Evolutionary conservation across 2,329 filamentous ascomycete genomes (phyloP), one percentile per base, ranked within the genome.

Genomic region (Arthrobotrys megalospora): DNA sequence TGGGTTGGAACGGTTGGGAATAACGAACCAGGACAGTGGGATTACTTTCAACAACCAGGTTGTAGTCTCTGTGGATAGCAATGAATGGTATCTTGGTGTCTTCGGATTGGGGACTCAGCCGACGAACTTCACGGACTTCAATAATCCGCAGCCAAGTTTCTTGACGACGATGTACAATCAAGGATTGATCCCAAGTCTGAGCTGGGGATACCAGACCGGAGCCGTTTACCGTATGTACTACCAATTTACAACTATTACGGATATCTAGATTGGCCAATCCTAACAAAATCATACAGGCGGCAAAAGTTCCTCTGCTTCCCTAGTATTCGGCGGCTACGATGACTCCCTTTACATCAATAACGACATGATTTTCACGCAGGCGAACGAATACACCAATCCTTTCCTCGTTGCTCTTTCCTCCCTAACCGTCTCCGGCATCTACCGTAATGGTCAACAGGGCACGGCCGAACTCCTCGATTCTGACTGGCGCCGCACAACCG

Each of bases 291-390:
- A 1, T 21, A 72, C 12, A 79, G 76, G 69, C 1, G 62, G 62
- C 16, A 79, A 79, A 48, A 36, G 24, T 0, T 19, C 48, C 1
- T 58, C 67, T 0, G 68, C 68, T 8, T 69, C 64, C 8, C 1
- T 79, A 2, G 28, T 73, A 11, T 79, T 79, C 28, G 76, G 76
- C 36, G 76, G 76, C 36, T 79, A 73, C 36, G 76, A 79, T 19
- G 52, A 58, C 11, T 73, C 68, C 1, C 32, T 38, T 55, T 79
- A 72, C 21, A 45, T 69, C 8, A 53, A 72, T 41, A 79, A 79
- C 63, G 32, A 68, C n/a, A 19, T 72, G 5, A 48, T 69, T 14
- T 77, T 77, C 52, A 79, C 68, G 2, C 69, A 72, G 58, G 38
- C 68, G 5, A 72, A 63, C 28, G 52, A 53, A n/a, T 77, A 66